Base-by-base conservation (phyloP, 768 basidiomycete species). In the Suillus ampliporus region DNA sequence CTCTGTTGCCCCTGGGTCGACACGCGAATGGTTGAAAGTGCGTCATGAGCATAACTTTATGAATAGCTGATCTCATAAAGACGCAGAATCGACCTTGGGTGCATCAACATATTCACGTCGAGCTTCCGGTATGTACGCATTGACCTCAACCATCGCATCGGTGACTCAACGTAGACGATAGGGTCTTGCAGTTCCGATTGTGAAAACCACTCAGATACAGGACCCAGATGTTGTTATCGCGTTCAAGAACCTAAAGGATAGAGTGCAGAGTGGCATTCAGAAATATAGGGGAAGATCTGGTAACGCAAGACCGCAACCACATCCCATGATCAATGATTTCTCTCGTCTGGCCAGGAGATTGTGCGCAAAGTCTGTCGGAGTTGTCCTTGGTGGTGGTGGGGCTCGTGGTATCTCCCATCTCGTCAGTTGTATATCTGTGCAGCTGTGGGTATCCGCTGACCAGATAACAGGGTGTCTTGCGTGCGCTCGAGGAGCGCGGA, bases 321-420 rank as follows among this genome's bases (percentile, higher is more conserved):
- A 88, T n/a, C 86, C 91, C 5, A 89, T 95, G 72, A 86, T 85
- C 65, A 95, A 90, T 67, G 97, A 99, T 73, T 99, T 99, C 73
- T 89, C 95, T 10, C 84, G 97, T 23, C 78, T 99, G 43, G 97
- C 97, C 2, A 81, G 97, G 61, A 79, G 95, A 56, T 85, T 99
- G 41, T 97, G 95, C 71, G 97, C 96, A 15, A 92, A 89, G 69
- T 94, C 92, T 9, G 91, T 99, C 62, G 97, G 96, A 1, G 79
- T 99, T 48, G 95, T 99, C 8, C 84, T 99, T 2, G 97, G 97
- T 21, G 97, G 97, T 7, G 97, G 97, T n/a, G 97, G 97, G 19
- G 97, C 96, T 17, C 85, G 97, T 46, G 97, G 90, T n/a, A 80
- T 91, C 48, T 84, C 89, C 0, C 90, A 92, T 72, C 76, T 92